phyloP scores from a whole-genome alignment of 345 rosid genomes.

The Mercurialis annua region DNA sequence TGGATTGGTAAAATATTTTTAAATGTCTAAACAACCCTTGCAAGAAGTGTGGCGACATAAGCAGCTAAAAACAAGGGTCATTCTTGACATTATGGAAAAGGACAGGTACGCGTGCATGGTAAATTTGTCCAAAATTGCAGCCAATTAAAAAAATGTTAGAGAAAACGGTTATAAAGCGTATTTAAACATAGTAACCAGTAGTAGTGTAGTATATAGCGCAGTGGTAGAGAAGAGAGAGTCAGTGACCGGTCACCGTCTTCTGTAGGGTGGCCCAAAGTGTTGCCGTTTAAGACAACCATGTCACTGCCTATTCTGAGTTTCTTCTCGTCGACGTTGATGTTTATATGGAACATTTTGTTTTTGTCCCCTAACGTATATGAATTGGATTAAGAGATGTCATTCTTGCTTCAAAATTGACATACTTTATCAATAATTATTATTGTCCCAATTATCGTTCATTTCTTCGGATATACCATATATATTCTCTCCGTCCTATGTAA shows the following conservation, averaged over 20 bases:
- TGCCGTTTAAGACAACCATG: slow-evolving; percentile 21
- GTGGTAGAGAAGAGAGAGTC: slow-evolving; percentile 1
- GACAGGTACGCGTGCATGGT: slow-evolving; percentile 39
- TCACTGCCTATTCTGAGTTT: too few species aligned
- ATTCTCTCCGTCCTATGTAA: too few species aligned
- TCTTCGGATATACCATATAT: too few species aligned
- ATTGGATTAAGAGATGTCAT: too few species aligned
- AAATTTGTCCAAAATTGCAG: slow-evolving; percentile 15
- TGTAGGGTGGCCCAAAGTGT: neutral
- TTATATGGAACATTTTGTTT: too few species aligned
- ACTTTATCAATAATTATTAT: too few species aligned
- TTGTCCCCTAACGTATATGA: too few species aligned
- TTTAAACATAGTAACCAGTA: too few species aligned
- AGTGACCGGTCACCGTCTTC: slow-evolving; percentile 29
- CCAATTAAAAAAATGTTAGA: slow-evolving; percentile 20
- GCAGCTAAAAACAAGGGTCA: neutral
- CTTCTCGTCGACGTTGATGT: too few species aligned
- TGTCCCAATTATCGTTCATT: too few species aligned
- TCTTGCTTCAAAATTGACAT: too few species aligned
- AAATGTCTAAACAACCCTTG: slow-evolving; percentile 10
- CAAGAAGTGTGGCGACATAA: neutral
- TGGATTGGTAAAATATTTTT: neutral
- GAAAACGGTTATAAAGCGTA: neutral
- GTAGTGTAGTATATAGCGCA: too few species aligned
- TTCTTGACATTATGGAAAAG: slow-evolving; percentile 17